These are phyloP conservation scores for Crithidia expoeki DNA, from an alignment of 208 protist species.

Conservation along the genomic window DNA sequence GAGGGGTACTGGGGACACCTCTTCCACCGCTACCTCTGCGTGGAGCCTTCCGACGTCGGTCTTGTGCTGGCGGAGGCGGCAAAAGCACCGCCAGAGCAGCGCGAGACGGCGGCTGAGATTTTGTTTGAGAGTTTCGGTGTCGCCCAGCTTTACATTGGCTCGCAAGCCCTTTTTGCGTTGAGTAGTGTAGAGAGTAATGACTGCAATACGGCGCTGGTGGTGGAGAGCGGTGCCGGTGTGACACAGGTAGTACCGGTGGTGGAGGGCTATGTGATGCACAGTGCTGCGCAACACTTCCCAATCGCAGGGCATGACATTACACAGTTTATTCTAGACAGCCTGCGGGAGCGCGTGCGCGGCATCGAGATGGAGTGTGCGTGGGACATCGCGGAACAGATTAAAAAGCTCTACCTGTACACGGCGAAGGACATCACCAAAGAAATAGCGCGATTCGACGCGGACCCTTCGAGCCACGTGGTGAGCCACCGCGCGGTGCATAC, in stretches of 20 bases:
- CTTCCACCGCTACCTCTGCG: constrained; percentile 97
- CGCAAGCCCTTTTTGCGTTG: constrained; percentile 97
- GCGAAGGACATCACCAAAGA: constrained; percentile 91
- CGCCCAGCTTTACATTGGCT: constrained; percentile 96
- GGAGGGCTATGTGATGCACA: constrained; percentile 97
- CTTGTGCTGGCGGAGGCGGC: constrained; percentile 98
- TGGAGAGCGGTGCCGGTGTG: constrained; percentile 98
- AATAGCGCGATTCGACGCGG: constrained; percentile 92
- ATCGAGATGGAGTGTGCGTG: constrained; percentile 93
- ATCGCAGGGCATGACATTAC: constrained; percentile 97
- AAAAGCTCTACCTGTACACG: constrained; percentile 94
- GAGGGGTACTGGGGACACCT: constrained; percentile 97
- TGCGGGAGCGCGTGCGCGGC: constrained; percentile 87
- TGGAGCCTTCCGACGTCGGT: constrained; percentile 97
- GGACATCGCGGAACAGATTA: constrained; percentile 94
- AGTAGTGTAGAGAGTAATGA: constrained; percentile 71
- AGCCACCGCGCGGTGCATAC: constrained; percentile 85
- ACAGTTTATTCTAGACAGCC: constrained; percentile 93
- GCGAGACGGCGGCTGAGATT: constrained; percentile 97
- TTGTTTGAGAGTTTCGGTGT: constrained; percentile 99
- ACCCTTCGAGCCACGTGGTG: constrained; percentile 56
- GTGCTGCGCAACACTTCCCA: constrained; percentile 96
- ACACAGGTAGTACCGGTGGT: constrained; percentile 98
- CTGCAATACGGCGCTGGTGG: constrained; percentile 91
- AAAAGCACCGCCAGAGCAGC: constrained; percentile 97